phyloP scores from a whole-genome alignment of 2,329 filamentous ascomycete genomes.

The Botryotinia globosa region DNA sequence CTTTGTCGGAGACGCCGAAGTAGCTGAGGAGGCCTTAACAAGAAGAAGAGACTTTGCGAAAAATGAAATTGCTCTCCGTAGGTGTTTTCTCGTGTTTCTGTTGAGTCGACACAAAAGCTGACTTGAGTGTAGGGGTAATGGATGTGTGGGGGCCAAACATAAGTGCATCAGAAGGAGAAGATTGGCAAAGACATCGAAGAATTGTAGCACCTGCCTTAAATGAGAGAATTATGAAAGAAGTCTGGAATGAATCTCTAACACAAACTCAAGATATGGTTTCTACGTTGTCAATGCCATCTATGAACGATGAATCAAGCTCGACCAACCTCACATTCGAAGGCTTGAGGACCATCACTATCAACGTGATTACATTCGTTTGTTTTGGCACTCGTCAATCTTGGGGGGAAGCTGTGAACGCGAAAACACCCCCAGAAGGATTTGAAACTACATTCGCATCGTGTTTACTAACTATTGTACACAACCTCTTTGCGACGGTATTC shows the following conservation, averaged over 20 bases:
- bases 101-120: neutral
- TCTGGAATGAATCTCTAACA: constrained; percentile 40
- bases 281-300: constrained; percentile 32
- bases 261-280: constrained; percentile 38
- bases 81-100: neutral
- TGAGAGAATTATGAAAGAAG: constrained; percentile 41
- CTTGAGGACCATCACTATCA: constrained; percentile 47
- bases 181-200: constrained; percentile 45
- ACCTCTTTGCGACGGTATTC: constrained; percentile 6
- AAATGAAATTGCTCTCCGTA: constrained; percentile 19
- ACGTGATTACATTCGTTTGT: constrained; percentile 51
- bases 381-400: constrained; percentile 40
- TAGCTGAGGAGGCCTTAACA: constrained; percentile 19
- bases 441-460: constrained; percentile 23
- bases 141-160: constrained; percentile 6
- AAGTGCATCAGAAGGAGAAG: constrained; percentile 33
- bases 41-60: constrained; percentile 21
- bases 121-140: neutral
- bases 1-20: constrained; percentile 21
- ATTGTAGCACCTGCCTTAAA: constrained; percentile 44
- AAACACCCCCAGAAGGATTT: constrained; percentile 28
- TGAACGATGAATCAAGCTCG: constrained; percentile 26
- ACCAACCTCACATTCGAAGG: constrained; percentile 36
- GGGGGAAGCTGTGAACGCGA: constrained; percentile 19
- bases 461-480: neutral